Base-by-base conservation (phyloP, 371 early-diverging fungal species). In the Rozella allomycis region DNA sequence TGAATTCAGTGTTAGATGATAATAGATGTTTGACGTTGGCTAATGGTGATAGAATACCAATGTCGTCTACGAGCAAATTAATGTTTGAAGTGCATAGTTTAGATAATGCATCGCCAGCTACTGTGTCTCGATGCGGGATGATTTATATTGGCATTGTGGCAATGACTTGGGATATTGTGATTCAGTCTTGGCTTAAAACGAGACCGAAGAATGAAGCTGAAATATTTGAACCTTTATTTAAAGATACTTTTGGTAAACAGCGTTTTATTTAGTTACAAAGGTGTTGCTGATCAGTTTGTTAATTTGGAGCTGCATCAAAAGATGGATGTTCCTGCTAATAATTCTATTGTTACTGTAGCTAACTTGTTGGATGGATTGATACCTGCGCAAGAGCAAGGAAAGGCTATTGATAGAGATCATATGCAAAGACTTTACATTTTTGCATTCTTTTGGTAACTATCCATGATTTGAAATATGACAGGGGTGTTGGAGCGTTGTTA, bases 1-100 rank as follows among this genome's bases (percentile, higher is more conserved):
- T 72, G 38, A 72, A 72, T 47, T 52, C 54, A 31, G 65, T 72
- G 23, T 43, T 72, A 20, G 73, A 72, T 39, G 70, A 69, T 39
- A 70, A 69, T 51, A 70, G 63, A 41, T 58, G 62, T 41, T 40
- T 72, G 18, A 69, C 71, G 6, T 44, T 72, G 13, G 68, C 68
- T 13, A 65, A 59, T 43, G 73, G 73, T 30, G 73, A 72, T 45
- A 60, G 67, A 34, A 55, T 72, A 26, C 61, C 60, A 14, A 65
- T 72, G 63, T 59, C 66, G 2, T 50, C 58, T 3, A 39, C 58
- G 0, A 63, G 66, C 41, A 68, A 68, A 38, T 47, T 68, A 12
- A 49, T 58, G 11, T 68, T 68, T 30, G 68, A 68, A 41, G 66
- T 68, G 17, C 61, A 68, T 43, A 49, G 50, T 19, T 44, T 68